Percentiles rank a stretch among this genome's conserved stretches.
phyloP scores from a whole-genome alignment of 2,329 filamentous ascomycete genomes.

The Thelonectria rubi region DNA sequence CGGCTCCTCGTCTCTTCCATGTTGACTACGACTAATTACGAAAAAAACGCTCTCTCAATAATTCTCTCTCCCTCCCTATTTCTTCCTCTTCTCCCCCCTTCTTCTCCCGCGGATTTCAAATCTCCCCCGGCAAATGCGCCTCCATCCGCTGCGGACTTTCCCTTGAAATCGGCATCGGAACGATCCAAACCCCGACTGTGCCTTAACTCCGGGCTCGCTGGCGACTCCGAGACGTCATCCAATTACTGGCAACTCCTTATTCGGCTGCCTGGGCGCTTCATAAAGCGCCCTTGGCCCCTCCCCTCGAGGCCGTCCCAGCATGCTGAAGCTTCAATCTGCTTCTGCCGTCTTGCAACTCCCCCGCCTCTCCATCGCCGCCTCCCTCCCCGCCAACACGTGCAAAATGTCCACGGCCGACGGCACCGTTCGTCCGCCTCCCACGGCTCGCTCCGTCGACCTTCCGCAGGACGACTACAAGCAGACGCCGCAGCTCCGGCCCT shows the following conservation, averaged over 20 bases:
- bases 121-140: constrained; percentile 29
- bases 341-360: constrained; percentile 53
- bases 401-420: constrained; percentile 49
- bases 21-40: background rate
- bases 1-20: constrained; percentile 12
- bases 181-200: constrained; percentile 35
- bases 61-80: background rate
- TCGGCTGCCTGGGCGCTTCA: constrained; percentile 36
- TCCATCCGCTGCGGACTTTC: constrained; percentile 33
- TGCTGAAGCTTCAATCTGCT: constrained; percentile 56
- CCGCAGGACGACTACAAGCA: constrained; percentile 37
- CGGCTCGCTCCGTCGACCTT: constrained; percentile 33
- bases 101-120: background rate
- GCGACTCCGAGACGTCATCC: constrained; percentile 36
- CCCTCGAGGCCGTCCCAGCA: constrained; percentile 46
- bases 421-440: constrained; percentile 37
- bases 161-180: constrained; percentile 29
- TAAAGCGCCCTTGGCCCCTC: constrained; percentile 33
- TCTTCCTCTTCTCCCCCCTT: background rate
- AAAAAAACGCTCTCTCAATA: background rate
- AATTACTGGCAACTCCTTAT: constrained; percentile 25
- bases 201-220: constrained; percentile 39
- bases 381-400: constrained; percentile 37
- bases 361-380: constrained; percentile 49
- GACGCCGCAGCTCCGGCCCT: constrained; percentile 41